Base-by-base conservation (phyloP, 148 eudicot genomes). In the Fallopia convolvulus region DNA sequence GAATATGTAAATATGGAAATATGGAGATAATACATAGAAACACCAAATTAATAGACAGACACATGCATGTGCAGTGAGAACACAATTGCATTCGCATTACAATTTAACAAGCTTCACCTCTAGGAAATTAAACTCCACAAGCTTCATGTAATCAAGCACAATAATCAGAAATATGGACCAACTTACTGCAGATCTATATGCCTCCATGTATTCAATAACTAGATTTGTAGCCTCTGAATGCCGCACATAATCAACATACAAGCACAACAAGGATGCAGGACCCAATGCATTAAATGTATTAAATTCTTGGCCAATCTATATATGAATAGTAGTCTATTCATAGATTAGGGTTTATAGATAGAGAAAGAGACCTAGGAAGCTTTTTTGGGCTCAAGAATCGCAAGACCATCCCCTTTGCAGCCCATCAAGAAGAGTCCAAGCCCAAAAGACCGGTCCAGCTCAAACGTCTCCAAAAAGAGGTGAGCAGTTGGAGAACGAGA, bases 231-330 rank as follows among this genome's bases (percentile, higher is more conserved):
- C 99, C 82, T 93, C 99, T 32, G 88, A 81, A 82, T 82, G 90
- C 76, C 98, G 90, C 44, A 93, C 93, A 81, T 95, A 91, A 82
- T 93, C 89, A 80, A 93, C 93, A 83, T 90, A 95, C 73, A 95
- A 82, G 71, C 90, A 84, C 72, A 95, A 89, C 80, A 95, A 87
- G 74, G 98, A 86, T 66, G 99, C 93, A 73, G 99, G 89, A 81
- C 80, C 83, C 42, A n/a, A n/a, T n/a, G n/a, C n/a, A n/a, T n/a
- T n/a, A n/a, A n/a, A n/a, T n/a, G n/a, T n/a, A n/a, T n/a, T n/a
- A n/a, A 89, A 90, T 81, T 93, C 99, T 81, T 79, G 87, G 63
- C 99, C 99, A 77, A n/a, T n/a, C n/a, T n/a, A n/a, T n/a, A n/a
- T n/a, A n/a, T n/a, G n/a, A n/a, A n/a, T n/a, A n/a, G n/a, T n/a